Percentiles rank a stretch among this genome's conserved stretches.
Evolutionary conservation across 1,284 basidiomycete species (phyloP).

Genomic region (Afroboletus lepidellus): DNA sequence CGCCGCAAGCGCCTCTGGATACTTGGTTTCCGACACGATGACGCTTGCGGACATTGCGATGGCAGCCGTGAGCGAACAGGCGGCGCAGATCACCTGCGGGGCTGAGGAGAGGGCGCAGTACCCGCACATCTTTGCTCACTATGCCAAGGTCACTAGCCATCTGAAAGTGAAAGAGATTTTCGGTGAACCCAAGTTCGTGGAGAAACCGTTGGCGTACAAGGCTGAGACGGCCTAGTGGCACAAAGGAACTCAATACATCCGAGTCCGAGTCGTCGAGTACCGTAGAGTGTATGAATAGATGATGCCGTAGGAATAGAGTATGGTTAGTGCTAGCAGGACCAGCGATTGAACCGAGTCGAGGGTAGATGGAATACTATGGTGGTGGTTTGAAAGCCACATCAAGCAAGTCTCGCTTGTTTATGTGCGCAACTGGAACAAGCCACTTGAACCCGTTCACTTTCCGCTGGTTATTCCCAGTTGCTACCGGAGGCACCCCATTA

Average conservation of each 20-base stretch:
- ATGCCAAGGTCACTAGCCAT: constrained; percentile 50
- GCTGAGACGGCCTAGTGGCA: neutral
- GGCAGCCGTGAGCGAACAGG: constrained; percentile 40
- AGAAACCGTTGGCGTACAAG: constrained; percentile 18
- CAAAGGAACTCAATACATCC: no score
- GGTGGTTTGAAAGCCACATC: no score
- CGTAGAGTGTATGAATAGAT: no score
- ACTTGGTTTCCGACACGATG: constrained; percentile 58
- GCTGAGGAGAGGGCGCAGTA: constrained; percentile 41
- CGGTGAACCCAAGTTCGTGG: constrained; percentile 32
- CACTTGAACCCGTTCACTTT: neutral
- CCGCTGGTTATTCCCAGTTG: neutral
- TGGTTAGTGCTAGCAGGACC: no score
- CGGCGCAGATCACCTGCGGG: constrained; percentile 39
- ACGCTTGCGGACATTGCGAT: constrained; percentile 60
- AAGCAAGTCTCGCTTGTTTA: constrained; percentile 6
- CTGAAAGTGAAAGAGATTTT: constrained; percentile 43
- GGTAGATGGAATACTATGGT: no score
- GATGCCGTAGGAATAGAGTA: no score
- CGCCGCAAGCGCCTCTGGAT: constrained; percentile 43
- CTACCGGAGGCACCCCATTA: neutral
- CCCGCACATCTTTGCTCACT: constrained; percentile 54
- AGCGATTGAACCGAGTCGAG: no score
- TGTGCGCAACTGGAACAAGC: constrained; percentile 4
- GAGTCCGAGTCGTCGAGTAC: no score